Evolutionary conservation across 1,284 basidiomycete genomes (phyloP), one percentile per base, ranked within the genome.

Genomic region (Cutaneotrichosporon dermatis): DNA sequence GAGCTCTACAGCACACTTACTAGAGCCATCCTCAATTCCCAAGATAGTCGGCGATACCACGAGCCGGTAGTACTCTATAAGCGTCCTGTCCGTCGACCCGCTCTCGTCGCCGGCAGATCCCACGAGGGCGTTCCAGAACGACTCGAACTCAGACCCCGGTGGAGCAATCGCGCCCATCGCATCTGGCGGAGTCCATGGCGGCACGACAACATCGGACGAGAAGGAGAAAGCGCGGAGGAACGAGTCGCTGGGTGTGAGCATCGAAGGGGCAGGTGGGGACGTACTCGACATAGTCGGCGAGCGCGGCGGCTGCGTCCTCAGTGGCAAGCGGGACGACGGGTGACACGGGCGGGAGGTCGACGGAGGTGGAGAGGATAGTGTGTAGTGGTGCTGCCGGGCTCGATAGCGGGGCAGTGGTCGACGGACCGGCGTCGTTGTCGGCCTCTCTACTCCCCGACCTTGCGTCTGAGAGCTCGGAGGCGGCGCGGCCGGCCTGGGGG

Each of bases 21-120:
- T 51, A 1, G 50, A 33, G 1, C 50, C 50, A 8, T 51, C 50
- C 11, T 51, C 50, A 12, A 51, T 39, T 8, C 50, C 50, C 4
- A 51, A 16, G 39, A 51, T 51, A 4, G 50, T 51, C 3, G 37
- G 50, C 10, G 50, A 51, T 1, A 51, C 50, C 11, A 51, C 50
- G 15, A 51, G 39, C 4, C 50, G 50, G 39, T 51, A 51, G 50
- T 51, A 51, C 37, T 51, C 50, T 15, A 51, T 51, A 15, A 51
- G 50, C 10, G 50, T 51, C 7, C 39, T n/a, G 16, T 51, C 50
- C 7, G 50, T 39, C 11, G 50, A 41, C 11, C 16, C 2, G 7
- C 37, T 39, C 8, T 12, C 50, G 16, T 41, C 16, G 2, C 39
- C 50, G 4, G 15, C 37, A 5, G 50, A 41, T 6, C 50, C 15